A percentile compares a stretch with the other conserved stretches of the same genome.
Evolutionary conservation across 2,329 filamentous ascomycete genomes (phyloP).

Genomic region (Fusarium sp.): DNA sequence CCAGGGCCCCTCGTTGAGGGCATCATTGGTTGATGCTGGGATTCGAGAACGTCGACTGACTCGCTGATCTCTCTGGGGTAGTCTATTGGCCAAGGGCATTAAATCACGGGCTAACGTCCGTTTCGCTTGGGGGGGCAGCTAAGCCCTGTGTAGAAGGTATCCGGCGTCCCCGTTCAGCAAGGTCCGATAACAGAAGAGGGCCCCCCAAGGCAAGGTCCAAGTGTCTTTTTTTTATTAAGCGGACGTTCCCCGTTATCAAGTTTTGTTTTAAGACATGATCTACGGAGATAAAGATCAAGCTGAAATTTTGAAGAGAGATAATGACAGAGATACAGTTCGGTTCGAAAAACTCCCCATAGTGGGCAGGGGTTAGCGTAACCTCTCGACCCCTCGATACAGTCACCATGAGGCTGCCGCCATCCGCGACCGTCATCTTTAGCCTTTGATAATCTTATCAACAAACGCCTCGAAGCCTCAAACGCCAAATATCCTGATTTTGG

Average conservation of each 20-base stretch:
- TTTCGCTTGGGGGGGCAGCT: neutral
- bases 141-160: neutral
- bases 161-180: neutral
- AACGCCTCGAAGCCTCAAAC: slow-evolving; percentile 4
- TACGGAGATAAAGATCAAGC: neutral
- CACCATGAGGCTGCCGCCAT: neutral
- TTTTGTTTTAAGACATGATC: neutral
- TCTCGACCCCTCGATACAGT: neutral
- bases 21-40: neutral
- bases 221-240: neutral
- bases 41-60: neutral
- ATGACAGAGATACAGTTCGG: neutral
- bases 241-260: neutral
- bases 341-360: neutral
- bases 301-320: neutral
- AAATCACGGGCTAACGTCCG: neutral
- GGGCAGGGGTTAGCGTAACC: neutral
- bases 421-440: neutral
- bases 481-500: neutral
- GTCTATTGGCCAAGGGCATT: neutral
- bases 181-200: neutral
- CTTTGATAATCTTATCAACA: neutral
- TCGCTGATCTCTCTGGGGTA: neutral
- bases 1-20: neutral
- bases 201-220: neutral